phyloP scores from a whole-genome alignment of 192 early-diverging fungal species.

The Phycomyces nitens region DNA sequence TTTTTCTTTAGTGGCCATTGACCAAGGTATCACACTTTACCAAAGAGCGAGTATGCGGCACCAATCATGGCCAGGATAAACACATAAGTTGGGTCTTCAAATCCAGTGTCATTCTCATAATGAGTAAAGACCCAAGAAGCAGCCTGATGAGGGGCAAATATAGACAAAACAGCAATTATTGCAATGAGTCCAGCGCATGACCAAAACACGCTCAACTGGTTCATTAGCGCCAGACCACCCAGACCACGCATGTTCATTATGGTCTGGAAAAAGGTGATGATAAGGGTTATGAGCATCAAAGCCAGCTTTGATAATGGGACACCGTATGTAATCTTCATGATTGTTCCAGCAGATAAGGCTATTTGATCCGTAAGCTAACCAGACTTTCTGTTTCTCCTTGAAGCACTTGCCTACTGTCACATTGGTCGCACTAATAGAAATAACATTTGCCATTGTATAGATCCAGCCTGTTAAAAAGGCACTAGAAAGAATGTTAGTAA shows the following conservation, averaged over 20 bases:
- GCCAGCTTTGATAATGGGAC: constrained; percentile 5
- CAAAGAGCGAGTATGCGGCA: constrained; percentile 32
- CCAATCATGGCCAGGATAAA: constrained; percentile 29
- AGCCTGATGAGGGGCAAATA: constrained; percentile 9
- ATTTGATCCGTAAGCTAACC: neutral
- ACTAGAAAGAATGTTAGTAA: constrained; percentile 8
- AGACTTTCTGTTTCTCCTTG: neutral
- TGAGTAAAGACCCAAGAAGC: constrained; percentile 24
- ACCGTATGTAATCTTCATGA: constrained; percentile 15
- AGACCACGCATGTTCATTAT: constrained; percentile 22
- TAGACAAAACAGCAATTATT: constrained; percentile 16
- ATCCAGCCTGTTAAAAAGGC: constrained; percentile 33
- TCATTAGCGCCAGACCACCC: constrained; percentile 15
- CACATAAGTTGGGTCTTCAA: constrained; percentile 22
- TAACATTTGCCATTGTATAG: constrained; percentile 27
- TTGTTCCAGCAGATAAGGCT: constrained; percentile 28
- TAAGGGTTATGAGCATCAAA: constrained; percentile 17
- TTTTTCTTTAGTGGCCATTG: too few species aligned
- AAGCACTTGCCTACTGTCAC: constrained; percentile 26
- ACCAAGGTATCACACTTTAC: constrained; percentile 2
- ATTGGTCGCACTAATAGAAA: constrained; percentile 26
- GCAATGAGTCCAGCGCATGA: constrained; percentile 25
- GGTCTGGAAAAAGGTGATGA: constrained; percentile 19
- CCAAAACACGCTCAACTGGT: constrained; percentile 34
- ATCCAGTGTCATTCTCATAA: constrained; percentile 36